Conservation (phyloP, 2,329 filamentous ascomycete species). For the Trichophyton rubrum region DNA sequence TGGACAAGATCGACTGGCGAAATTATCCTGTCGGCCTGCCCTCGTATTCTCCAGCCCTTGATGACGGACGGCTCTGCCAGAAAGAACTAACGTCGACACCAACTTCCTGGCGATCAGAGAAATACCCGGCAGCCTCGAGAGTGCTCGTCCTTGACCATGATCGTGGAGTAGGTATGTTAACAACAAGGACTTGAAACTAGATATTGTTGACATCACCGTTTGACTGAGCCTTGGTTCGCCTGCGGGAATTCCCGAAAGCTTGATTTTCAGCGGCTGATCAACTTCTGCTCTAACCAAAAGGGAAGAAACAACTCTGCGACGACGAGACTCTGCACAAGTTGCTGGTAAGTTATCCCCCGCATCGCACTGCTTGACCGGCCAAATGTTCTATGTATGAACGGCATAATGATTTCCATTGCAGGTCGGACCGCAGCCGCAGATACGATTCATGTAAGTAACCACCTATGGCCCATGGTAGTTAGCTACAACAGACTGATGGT, state of each 20-base stretch:
- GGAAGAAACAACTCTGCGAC: constrained; percentile 7
- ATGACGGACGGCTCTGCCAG: constrained; percentile 10
- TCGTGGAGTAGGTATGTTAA: constrained; percentile 8
- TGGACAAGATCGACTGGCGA: constrained; percentile 7
- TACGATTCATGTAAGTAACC: constrained; percentile 7
- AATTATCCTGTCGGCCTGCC: constrained; percentile 9
- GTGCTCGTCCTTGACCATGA: constrained; percentile 9
- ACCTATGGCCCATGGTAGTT: neutral
- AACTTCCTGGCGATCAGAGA: constrained; percentile 10
- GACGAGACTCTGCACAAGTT: constrained; percentile 7
- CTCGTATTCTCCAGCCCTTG: constrained; percentile 10
- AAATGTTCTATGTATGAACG: neutral
- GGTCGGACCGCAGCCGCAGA: constrained; percentile 7
- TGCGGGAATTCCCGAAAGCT: constrained; percentile 8
- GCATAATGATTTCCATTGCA: neutral
- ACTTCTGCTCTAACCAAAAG: neutral
- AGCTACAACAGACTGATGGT: neutral
- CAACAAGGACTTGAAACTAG: too few relatives aligned
- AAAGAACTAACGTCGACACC: constrained; percentile 6
- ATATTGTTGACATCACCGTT: too few relatives aligned
- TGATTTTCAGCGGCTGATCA: constrained; percentile 3
- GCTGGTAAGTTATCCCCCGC: neutral
- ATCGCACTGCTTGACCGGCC: neutral
- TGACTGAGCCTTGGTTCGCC: neutral
- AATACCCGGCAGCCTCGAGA: constrained; percentile 5